Base-by-base conservation (phyloP, 2,329 filamentous ascomycete genomes). In the Ceratocystiopsis sp. region DNA sequence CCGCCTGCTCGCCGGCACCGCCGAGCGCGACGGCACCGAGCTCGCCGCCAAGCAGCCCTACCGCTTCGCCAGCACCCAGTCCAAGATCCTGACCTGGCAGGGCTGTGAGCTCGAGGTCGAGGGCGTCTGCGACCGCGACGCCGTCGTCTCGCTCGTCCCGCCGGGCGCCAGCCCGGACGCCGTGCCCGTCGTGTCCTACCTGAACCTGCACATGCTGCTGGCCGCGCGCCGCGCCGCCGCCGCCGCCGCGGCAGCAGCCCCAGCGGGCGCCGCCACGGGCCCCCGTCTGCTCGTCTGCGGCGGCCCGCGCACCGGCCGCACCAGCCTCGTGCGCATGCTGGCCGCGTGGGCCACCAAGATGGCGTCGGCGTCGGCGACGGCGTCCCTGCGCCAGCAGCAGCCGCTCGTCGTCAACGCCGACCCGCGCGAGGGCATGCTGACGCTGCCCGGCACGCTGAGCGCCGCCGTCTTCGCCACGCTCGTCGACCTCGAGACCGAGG, bases 21-120 rank as follows among this genome's bases (percentile, higher is more conserved):
- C 89, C 40, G 91, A 98, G 61, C 77, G 93, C 55, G 94, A 96
- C 57, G 91, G 91, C 57, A 87, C 89, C 44, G 91, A 98, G 63
- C 80, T 98, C 37, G 86, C 86, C 12, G 71, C 75, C 11, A 81
- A 80, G 45, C 80, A 81, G 42, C 70, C 74, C 11, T 96, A 96
- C 64, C 78, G 70, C 32, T 89, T 98, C 60, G 71, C 73, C 38
- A 83, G 84, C 44, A 74, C 73, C 51, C 93, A 93, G 64, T 82
- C 83, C 45, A 87, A 89, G 48, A 80, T 98, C 54, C 84, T 84
- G 59, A 93, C 87, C 41, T 94, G 85, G 80, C 78, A 89, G 55
- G 89, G 91, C 53, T 95, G 86, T 61, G 77, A 77, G 42, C 65
- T 98, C 47, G 84, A 95, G 59, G 69, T 95, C 46, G 75, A 69